A percentile compares a stretch with the other conserved stretches of the same genome.
These are phyloP conservation scores for Neoascochyta sp. DNA, from an alignment of 2,329 filamentous ascomycete genomes.

Conservation along the genomic window DNA sequence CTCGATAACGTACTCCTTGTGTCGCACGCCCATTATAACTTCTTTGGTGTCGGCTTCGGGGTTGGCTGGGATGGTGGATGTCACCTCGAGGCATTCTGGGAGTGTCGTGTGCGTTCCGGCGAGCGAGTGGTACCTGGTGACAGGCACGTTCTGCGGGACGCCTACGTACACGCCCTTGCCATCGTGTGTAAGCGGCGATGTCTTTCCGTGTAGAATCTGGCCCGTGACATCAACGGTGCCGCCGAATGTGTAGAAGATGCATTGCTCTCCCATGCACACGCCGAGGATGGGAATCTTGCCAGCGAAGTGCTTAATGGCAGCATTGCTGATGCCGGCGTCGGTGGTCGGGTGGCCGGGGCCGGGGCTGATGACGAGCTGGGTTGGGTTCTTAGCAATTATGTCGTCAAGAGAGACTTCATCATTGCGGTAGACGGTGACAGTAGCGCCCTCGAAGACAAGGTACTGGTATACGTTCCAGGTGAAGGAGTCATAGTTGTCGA, in stretches of 20 bases:
- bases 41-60: conserved; percentile 72
- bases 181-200: conserved; percentile 85
- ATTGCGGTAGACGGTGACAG: conserved; percentile 84
- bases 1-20: conserved; percentile 87
- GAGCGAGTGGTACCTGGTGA: conserved; percentile 94
- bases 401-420: conserved; percentile 86
- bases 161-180: conserved; percentile 84
- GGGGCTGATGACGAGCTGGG: conserved; percentile 90
- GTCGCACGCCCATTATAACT: conserved; percentile 94
- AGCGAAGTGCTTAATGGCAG: conserved; percentile 83
- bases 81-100: conserved; percentile 80
- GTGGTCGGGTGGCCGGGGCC: conserved; percentile 88
- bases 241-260: conserved; percentile 91
- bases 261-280: conserved; percentile 99
- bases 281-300: conserved; percentile 94
- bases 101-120: conserved; percentile 87
- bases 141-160: conserved; percentile 75
- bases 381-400: conserved; percentile 77
- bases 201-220: conserved; percentile 96
- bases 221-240: conserved; percentile 88
- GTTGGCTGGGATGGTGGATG: conserved; percentile 74
- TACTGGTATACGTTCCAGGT: conserved; percentile 99
- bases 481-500: conserved; percentile 99
- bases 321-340: conserved; percentile 90
- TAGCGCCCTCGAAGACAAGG: conserved; percentile 89